Conservation (phyloP, 2,329 filamentous ascomycete species). For the Colletotrichum sp. region DNA sequence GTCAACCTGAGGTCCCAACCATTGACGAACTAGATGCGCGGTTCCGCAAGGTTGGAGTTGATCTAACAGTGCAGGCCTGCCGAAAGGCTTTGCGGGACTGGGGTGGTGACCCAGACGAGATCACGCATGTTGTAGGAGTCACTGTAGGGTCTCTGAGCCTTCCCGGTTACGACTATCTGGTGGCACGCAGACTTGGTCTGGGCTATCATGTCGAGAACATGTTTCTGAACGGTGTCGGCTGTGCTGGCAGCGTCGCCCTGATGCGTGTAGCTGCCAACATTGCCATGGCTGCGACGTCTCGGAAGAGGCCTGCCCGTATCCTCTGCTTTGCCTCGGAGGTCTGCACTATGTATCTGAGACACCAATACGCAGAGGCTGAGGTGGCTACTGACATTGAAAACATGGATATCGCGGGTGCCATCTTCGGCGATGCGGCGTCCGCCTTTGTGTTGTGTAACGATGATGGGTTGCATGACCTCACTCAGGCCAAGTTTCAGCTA, state of each 20-base stretch:
- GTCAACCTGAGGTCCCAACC: conserved; percentile 9
- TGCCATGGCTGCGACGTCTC: conserved; percentile 20
- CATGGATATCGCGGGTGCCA: conserved; percentile 25
- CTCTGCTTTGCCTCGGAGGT: conserved; percentile 29
- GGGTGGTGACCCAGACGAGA: conserved; percentile 23
- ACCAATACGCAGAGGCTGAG: conserved; percentile 26
- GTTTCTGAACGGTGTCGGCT: conserved; percentile 40
- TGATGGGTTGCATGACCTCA: background rate
- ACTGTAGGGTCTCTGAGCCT: conserved; percentile 40
- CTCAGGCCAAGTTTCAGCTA: background rate
- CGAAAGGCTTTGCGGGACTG: conserved; percentile 35
- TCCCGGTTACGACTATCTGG: conserved; percentile 41
- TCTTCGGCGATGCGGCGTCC: conserved; percentile 28
- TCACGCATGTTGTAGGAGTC: conserved; percentile 42
- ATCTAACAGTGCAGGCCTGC: conserved; percentile 34
- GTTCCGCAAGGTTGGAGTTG: conserved; percentile 33
- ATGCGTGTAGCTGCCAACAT: conserved; percentile 26
- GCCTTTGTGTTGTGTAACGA: conserved; percentile 29
- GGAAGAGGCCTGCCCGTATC: conserved; percentile 25
- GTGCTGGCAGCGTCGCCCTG: conserved; percentile 40
- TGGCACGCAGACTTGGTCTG: conserved; percentile 35
- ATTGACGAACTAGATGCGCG: conserved; percentile 29
- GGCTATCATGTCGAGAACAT: conserved; percentile 32
- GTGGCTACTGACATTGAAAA: conserved; percentile 17
- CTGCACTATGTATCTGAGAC: conserved; percentile 20